Percentiles rank a stretch among this genome's conserved stretches.
Conservation (phyloP, 192 early-diverging fungal species). For the Podila clonocystis region DNA sequence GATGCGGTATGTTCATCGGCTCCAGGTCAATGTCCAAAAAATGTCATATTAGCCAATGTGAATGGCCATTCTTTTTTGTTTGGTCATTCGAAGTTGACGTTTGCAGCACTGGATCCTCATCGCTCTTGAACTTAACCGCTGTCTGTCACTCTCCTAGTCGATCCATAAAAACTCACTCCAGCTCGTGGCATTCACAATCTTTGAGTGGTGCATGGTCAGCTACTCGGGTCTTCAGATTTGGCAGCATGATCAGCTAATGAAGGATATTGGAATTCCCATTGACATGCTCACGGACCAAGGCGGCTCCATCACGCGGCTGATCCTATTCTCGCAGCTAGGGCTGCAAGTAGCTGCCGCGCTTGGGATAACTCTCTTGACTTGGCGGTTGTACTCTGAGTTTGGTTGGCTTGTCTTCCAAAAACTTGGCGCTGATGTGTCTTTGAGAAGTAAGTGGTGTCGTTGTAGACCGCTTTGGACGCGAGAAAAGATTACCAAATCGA, state of each 20-base stretch:
- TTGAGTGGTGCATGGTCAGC: constrained; percentile 45
- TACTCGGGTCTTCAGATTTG: constrained; percentile 45
- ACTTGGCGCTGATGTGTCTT: constrained; percentile 34
- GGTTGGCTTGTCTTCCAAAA: constrained; percentile 50
- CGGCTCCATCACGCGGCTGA: constrained; percentile 9
- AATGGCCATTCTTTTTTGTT: background rate
- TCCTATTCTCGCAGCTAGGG: constrained; percentile 33
- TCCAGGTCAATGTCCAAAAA: background rate
- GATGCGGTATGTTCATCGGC: constrained; percentile 27
- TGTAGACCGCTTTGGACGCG: background rate
- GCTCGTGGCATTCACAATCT: constrained; percentile 35
- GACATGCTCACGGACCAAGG: constrained; percentile 6
- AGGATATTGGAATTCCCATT: constrained; percentile 20
- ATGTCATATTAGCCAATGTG: background rate
- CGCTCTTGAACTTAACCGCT: background rate
- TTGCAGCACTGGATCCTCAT: background rate
- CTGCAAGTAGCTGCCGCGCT: constrained; percentile 14
- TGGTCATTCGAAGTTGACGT: background rate
- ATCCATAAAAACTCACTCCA: constrained; percentile 50
- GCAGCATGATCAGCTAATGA: constrained; percentile 42
- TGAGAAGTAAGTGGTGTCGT: constrained; percentile 22
- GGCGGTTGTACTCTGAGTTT: constrained; percentile 44
- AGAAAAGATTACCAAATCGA: too few relatives aligned
- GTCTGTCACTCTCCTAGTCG: constrained; percentile 8
- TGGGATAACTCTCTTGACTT: constrained; percentile 32